Base-by-base conservation (phyloP, 257 asterid species). In the Ehretia macrophylla region DNA sequence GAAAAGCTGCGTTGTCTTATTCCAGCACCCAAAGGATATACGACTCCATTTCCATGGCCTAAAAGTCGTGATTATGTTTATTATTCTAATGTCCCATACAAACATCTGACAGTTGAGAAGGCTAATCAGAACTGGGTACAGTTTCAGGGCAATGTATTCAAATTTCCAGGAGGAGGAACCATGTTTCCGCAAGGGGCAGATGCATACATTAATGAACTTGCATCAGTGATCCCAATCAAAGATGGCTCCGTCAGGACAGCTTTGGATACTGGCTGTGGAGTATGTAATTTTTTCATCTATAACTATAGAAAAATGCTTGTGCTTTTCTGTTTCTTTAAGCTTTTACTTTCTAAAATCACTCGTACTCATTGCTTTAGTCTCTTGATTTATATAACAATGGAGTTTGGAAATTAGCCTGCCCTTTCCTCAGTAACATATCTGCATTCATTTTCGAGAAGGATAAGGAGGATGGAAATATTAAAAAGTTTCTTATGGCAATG, bases 111-210 rank as follows among this genome's bases (percentile, higher is more conserved):
- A 11, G 95, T 90, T 51, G 97, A 90, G 82, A 90, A 90, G 79
- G 96, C 96, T 22, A 69, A 35, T 20, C 97, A 90, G 71, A 80
- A 87, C 64, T 90, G 97, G 97, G 91, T 90, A 51, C 74, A 87
- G 55, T 90, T 50, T 77, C 83, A 83, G 77, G 96, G 96, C 17
- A 80, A 85, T 44, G 89, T 85, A 37, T 85, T 90, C 73, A 90
- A 83, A 62, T 90, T 90, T 71, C 97, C 97, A 1, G 97, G 97
- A 67, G 97, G 97, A 23, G 97, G 97, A 72, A 90, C 97, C 0
- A 87, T 87, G 97, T 90, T 90, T 66, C 97, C 97, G 59, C 84
- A 80, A 45, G 97, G 97, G 58, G 97, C 97, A 8, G 91, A 90
- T 70, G 88, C 90, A 1, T 90, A 90, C 63, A 87, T 90, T 6